phyloP scores from a whole-genome alignment of 139 green algal species.

The Desmodesmus armatus region DNA sequence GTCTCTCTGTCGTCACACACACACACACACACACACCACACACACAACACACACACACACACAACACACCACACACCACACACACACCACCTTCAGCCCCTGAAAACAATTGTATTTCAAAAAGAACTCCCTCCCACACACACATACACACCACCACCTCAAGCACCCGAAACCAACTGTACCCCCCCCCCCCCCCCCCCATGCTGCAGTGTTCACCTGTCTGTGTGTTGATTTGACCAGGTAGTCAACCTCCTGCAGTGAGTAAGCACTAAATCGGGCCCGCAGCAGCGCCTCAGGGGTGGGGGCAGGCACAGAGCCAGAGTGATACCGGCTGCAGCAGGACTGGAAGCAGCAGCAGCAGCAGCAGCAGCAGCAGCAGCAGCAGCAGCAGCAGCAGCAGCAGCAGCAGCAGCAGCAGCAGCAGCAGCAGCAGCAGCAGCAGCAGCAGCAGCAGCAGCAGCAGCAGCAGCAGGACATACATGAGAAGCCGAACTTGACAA shows the following conservation, averaged over 20 bases:
- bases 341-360: not conserved
- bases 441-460: not conserved
- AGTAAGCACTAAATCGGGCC: not conserved
- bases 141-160: not conserved
- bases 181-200: not conserved
- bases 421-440: conserved; percentile 9
- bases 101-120: not conserved
- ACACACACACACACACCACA: too few species aligned
- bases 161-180: not conserved
- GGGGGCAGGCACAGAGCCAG: not conserved
- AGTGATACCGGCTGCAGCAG: conserved; percentile 5
- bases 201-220: not conserved
- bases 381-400: not conserved
- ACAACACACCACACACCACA: not conserved
- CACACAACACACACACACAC: too few species aligned
- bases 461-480: not conserved
- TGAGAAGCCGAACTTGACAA: not conserved
- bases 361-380: conserved; percentile 7
- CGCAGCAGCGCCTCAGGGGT: conserved; percentile 13
- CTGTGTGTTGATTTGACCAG: not conserved
- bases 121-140: too few species aligned
- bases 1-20: too few species aligned
- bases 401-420: not conserved
- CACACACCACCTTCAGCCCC: not conserved
- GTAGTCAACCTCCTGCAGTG: not conserved